These are phyloP conservation scores for Yamadazyma siamensis DNA, from an alignment of 1,139 yeast genomes.

Conservation along the genomic window DNA sequence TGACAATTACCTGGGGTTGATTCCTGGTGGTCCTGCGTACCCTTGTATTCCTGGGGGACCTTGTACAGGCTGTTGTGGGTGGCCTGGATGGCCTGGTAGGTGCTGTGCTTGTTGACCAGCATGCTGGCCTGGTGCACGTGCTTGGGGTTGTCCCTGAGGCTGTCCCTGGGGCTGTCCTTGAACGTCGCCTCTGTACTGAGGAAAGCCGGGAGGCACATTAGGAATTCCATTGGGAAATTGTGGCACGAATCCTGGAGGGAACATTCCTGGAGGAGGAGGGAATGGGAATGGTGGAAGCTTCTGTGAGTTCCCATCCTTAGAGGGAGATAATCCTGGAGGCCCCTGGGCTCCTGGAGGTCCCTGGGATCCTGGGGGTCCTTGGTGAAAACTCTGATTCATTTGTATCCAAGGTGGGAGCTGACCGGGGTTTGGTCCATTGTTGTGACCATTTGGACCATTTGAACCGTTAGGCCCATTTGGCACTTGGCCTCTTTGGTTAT, in stretches of 20 bases:
- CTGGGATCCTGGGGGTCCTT: slow-evolving; percentile 4
- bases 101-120: slow-evolving; percentile 6
- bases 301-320: no score
- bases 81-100: slow-evolving; percentile 5
- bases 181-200: slow-evolving; percentile 1
- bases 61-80: slow-evolving; percentile 1
- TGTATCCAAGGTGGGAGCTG: slow-evolving; percentile 4
- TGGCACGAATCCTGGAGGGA: slow-evolving; percentile 30
- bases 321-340: slow-evolving; percentile 13
- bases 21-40: no score
- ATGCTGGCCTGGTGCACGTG: not conserved
- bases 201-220: not conserved
- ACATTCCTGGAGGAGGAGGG: slow-evolving; percentile 30
- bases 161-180: not conserved
- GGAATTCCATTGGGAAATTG: slow-evolving; percentile 21
- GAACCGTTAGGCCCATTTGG: slow-evolving; percentile 3
- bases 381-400: not conserved
- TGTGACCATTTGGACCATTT: slow-evolving; percentile 6
- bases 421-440: not conserved
- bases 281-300: slow-evolving; percentile 5
- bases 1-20: no score
- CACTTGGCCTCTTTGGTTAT: slow-evolving; percentile 2
- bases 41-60: slow-evolving; percentile 15
- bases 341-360: slow-evolving; percentile 5
- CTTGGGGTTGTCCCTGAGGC: not conserved